phyloP scores from a whole-genome alignment of 768 basidiomycete genomes.

The Serendipita vermifera region DNA sequence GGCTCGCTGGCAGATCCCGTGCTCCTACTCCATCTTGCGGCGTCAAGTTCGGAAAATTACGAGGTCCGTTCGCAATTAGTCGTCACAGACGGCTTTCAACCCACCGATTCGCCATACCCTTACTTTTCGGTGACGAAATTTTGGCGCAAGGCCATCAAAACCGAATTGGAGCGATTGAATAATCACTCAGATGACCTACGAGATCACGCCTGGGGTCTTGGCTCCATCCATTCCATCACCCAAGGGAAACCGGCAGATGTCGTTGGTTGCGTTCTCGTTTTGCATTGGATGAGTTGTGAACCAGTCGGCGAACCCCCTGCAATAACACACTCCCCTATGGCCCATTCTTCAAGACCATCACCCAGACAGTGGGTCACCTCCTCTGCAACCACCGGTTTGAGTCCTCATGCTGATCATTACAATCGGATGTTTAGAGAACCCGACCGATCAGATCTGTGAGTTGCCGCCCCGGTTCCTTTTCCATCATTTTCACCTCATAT shows the following conservation, averaged over 20 bases:
- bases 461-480: no score
- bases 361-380: conserved; percentile 3
- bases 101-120: conserved; percentile 3
- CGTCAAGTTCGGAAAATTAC: background rate
- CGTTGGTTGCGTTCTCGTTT: background rate
- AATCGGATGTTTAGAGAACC: background rate
- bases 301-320: background rate
- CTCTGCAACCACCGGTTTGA: background rate
- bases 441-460: background rate
- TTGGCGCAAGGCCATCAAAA: conserved; percentile 9
- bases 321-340: background rate
- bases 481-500: no score
- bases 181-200: conserved; percentile 4
- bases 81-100: conserved; percentile 9
- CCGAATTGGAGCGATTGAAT: background rate
- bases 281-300: conserved; percentile 1
- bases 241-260: conserved; percentile 10
- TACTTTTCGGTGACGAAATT: conserved; percentile 8
- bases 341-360: conserved; percentile 1
- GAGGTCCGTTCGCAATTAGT: conserved; percentile 3
- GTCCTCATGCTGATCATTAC: background rate
- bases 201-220: background rate
- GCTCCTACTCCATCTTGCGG: conserved; percentile 3
- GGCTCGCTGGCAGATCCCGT: conserved; percentile 4
- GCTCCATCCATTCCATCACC: background rate